Evolutionary conservation across 345 rosid genomes (phyloP).

Genomic region (Populus simonii): DNA sequence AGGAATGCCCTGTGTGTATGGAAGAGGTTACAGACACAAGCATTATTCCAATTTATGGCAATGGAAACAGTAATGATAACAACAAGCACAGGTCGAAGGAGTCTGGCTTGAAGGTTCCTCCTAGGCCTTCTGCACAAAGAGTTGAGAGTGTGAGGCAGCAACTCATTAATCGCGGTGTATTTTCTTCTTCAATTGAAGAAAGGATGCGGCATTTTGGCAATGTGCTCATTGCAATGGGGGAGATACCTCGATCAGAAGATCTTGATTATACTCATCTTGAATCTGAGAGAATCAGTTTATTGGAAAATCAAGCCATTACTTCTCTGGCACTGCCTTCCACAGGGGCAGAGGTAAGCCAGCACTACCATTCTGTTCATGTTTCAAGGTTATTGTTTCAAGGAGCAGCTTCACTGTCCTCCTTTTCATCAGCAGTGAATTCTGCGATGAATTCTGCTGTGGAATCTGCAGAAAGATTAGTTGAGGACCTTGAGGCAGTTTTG

Average conservation of each 20-base stretch:
- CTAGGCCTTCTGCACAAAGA: slow-evolving; percentile 53
- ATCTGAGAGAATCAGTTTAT: slow-evolving; percentile 18
- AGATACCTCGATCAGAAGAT: slow-evolving; percentile 26
- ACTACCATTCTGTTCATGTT: slow-evolving; percentile 22
- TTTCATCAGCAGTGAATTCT: slow-evolving; percentile 37
- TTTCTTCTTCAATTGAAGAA: slow-evolving; percentile 34
- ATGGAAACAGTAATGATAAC: slow-evolving; percentile 23
- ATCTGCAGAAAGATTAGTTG: slow-evolving; percentile 34
- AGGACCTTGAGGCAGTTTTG: slow-evolving; percentile 38
- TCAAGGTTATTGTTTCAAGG: slow-evolving; percentile 27
- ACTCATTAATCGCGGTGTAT: slow-evolving; percentile 27
- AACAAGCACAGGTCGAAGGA: slow-evolving; percentile 30
- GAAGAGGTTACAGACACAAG: slow-evolving; percentile 45
- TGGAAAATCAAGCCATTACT: background rate
- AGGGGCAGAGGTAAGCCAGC: slow-evolving; percentile 13
- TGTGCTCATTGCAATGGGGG: slow-evolving; percentile 32
- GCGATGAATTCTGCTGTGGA: slow-evolving; percentile 27
- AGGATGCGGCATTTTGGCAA: slow-evolving; percentile 36
- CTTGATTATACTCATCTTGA: slow-evolving; percentile 15
- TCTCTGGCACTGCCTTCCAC: slow-evolving; percentile 6
- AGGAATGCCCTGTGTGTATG: slow-evolving; percentile 39
- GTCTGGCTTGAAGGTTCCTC: slow-evolving; percentile 43
- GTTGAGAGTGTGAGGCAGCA: slow-evolving; percentile 50
- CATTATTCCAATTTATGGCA: slow-evolving; percentile 59
- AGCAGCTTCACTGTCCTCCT: slow-evolving; percentile 33